Evolutionary conservation across 148 eudicot species (phyloP), one percentile per base, ranked within the genome.

Genomic region (Camellia sinensis): DNA sequence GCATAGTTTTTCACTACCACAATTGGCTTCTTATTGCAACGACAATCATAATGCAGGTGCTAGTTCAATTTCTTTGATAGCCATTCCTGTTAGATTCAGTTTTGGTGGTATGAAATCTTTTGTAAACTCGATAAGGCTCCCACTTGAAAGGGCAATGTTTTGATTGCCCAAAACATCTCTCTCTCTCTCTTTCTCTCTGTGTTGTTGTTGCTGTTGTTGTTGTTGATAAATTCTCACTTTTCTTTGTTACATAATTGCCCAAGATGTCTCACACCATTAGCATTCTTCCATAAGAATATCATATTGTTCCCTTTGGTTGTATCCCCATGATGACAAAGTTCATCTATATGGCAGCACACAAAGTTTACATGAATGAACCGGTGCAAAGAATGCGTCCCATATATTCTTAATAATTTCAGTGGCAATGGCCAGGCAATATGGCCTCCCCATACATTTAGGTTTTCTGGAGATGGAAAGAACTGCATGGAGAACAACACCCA

Each of bases 391-490:
- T 10, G 29, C 13, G 68, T 41, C 6, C 15, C 22, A 21, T 21
- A 65, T 21, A 13, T 59, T 43, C 65, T 29, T 29, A 40, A 54
- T 74, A 50, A 50, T 71, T 71, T 71, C 53, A 3, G 7, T 19
- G 7, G 75, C 45, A 14, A 17, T 46, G 40, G 68, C 70, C 56
- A 46, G 69, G 52, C 22, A 14, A 76, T 7, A 63, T 64, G 52
- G 43, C 37, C 13, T 66, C 7, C 14, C 29, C 8, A 37, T 71
- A 13, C 41, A 50, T 21, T 29, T 29, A 67, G 37, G 37, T 18
- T 67, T 54, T 67, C 5, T 66, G 15, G 17, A 52, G 80, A 50
- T 66, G 18, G 73, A 54, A 78, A 66, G 62, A 67, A 60, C 21
- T 22, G 6, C 62, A 46, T 29, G 37, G 37, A 1, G 37, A 29